phyloP scores from a whole-genome alignment of 495 filamentous ascomycete species.

The Aspergillus incahuasiensis region DNA sequence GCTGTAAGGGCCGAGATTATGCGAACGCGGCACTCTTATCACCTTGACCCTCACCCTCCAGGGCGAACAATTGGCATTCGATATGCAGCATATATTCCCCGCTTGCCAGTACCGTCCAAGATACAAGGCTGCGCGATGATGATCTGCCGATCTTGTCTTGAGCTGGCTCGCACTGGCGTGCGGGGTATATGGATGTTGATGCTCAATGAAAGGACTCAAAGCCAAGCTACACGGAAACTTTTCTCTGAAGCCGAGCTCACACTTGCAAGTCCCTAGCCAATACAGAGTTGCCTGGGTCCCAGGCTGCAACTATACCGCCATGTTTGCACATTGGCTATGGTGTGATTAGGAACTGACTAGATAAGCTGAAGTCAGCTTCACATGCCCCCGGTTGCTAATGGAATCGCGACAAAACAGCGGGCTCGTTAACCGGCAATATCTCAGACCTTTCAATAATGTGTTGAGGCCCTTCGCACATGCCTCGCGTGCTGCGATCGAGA shows the following conservation, averaged over 20 bases:
- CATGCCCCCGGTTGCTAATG: conserved; percentile 1
- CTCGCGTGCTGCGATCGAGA: background rate
- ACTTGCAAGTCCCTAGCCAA: background rate
- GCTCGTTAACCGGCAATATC: background rate
- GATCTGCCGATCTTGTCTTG: conserved; percentile 17
- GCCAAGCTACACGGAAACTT: background rate
- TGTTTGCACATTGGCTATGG: background rate
- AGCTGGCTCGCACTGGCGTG: background rate
- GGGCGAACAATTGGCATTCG: conserved; percentile 2
- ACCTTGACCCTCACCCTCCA: conserved; percentile 7
- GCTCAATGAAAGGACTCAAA: no score
- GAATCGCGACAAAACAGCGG: background rate
- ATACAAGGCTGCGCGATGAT: conserved; percentile 3
- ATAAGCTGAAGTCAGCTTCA: conserved; percentile 1
- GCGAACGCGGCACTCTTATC: background rate
- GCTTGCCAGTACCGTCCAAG: background rate
- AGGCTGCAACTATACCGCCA: background rate
- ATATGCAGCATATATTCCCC: conserved; percentile 4
- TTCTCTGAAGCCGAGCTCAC: background rate
- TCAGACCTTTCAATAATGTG: background rate
- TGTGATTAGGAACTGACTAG: background rate
- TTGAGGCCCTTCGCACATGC: background rate
- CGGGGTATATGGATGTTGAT: background rate
- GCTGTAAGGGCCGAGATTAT: background rate
- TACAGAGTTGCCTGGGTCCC: background rate